These are phyloP conservation scores for Heritiera littoralis DNA, from an alignment of 345 rosid genomes.

Conservation along the genomic window DNA sequence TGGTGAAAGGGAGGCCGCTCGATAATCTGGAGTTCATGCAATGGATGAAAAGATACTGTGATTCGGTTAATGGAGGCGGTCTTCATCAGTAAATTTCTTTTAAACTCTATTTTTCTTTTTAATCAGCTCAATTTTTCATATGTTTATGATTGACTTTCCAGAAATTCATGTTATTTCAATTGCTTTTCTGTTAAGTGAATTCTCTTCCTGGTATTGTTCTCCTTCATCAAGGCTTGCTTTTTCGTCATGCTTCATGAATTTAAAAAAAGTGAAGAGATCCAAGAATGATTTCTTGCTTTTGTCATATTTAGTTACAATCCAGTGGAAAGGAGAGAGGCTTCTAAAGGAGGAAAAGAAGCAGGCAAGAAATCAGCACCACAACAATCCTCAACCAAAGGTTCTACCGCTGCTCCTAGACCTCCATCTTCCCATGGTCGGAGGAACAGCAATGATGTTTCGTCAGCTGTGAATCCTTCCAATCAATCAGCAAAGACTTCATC, in stretches of 20 bases:
- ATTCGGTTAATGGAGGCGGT: constrained; percentile 71
- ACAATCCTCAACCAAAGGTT: constrained; percentile 59
- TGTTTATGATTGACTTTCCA: background rate
- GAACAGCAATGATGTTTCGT: constrained; percentile 40
- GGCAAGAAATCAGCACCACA: constrained; percentile 63
- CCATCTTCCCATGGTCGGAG: constrained; percentile 66
- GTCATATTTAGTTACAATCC: constrained; percentile 67
- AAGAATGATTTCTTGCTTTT: background rate
- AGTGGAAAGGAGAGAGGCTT: constrained; percentile 83
- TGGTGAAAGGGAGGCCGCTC: constrained; percentile 92
- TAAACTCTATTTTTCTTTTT: background rate
- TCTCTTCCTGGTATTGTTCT: background rate
- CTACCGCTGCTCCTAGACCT: constrained; percentile 58
- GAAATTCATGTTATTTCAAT: background rate
- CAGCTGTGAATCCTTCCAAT: constrained; percentile 48
- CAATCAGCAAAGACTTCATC: constrained; percentile 50
- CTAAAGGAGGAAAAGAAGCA: constrained; percentile 90
- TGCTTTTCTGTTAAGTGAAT: background rate
- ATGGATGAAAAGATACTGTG: constrained; percentile 97
- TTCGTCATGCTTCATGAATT: background rate
- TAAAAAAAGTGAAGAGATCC: background rate
- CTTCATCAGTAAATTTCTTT: constrained; percentile 45
- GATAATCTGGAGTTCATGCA: constrained; percentile 98
- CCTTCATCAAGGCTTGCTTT: background rate
- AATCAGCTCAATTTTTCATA: background rate